Evolutionary conservation across 495 filamentous ascomycete genomes (phyloP).

Genomic region (Tetracladium setigerum): DNA sequence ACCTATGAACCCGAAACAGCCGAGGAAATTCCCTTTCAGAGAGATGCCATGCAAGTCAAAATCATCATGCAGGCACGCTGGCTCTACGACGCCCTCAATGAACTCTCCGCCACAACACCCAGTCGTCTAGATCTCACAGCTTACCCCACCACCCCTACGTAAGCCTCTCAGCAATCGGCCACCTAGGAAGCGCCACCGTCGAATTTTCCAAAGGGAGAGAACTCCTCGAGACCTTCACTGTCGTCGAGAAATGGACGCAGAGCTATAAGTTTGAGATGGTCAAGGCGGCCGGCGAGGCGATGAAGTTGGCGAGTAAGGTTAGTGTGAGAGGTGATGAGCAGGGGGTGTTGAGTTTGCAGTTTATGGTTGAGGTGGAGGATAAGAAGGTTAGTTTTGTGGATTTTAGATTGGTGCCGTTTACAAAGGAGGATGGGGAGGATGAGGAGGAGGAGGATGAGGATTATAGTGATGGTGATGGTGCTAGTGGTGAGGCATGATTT

Average conservation of each 20-base stretch:
- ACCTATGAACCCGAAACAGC: constrained; percentile 70
- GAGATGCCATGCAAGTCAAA: constrained; percentile 74
- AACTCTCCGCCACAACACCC: constrained; percentile 71
- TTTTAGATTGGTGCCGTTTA: constrained; percentile 67
- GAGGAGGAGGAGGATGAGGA: constrained; percentile 22
- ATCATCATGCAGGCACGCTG: constrained; percentile 86
- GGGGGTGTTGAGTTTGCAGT: constrained; percentile 89
- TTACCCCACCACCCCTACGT: constrained; percentile 62
- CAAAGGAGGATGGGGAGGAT: constrained; percentile 50
- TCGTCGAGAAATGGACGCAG: constrained; percentile 43
- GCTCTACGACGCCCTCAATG: constrained; percentile 76
- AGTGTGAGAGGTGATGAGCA: constrained; percentile 80
- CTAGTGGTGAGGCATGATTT: neutral
- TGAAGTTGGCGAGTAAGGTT: constrained; percentile 87
- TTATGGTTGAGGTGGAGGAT: constrained; percentile 70
- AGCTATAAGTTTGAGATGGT: constrained; percentile 80
- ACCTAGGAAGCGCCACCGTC: constrained; percentile 71
- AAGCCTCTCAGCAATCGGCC: constrained; percentile 62
- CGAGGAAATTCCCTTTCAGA: constrained; percentile 74
- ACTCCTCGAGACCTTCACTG: constrained; percentile 70
- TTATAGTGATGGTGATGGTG: neutral
- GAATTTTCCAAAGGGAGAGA: constrained; percentile 74
- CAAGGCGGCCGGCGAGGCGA: constrained; percentile 74
- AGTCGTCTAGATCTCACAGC: constrained; percentile 39
- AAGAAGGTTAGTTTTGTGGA: constrained; percentile 57